Conservation (phyloP, 139 green algal genomes). For the Tetraselmis striata region DNA sequence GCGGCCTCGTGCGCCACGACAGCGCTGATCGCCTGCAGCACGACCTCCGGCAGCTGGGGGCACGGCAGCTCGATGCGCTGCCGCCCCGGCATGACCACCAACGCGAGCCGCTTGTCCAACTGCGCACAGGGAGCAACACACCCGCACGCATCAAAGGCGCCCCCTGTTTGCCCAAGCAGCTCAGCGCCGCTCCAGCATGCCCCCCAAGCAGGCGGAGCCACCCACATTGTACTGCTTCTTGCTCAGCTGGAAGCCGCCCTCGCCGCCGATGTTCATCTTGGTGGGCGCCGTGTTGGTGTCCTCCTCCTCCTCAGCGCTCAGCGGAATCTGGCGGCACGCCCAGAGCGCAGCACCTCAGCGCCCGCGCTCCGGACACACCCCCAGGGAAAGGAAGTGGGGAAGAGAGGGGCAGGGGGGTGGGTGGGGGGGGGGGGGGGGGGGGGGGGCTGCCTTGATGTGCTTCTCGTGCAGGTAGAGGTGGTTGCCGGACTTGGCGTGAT, state of each 20-base stretch:
- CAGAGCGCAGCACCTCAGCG: too few species aligned
- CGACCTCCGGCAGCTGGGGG: conserved; percentile 64
- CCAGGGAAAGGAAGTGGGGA: too few species aligned
- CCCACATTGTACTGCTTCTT: not conserved
- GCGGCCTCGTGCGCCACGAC: conserved; percentile 63
- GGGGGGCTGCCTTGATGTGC: conserved; percentile 44
- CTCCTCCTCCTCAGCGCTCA: conserved; percentile 38
- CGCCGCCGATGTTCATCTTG: conserved; percentile 56
- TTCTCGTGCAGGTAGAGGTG: conserved; percentile 79
- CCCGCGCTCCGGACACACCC: too few species aligned
- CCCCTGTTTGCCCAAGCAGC: too few species aligned
- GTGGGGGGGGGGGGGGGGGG: too few species aligned
- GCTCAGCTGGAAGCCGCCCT: conserved; percentile 48
- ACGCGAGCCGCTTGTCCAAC: conserved; percentile 29
- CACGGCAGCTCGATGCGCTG: conserved; percentile 58
- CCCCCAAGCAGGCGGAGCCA: conserved; percentile 12
- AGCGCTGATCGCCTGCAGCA: conserved; percentile 57
- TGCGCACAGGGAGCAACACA: conserved; percentile 24
- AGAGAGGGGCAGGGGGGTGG: too few species aligned
- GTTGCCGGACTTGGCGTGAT: conserved; percentile 57
- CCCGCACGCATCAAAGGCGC: too few species aligned
- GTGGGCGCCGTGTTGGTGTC: conserved; percentile 26
- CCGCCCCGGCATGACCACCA: conserved; percentile 36
- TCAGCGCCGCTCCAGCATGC: too few species aligned
- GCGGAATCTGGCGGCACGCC: conserved; percentile 62